phyloP scores from a whole-genome alignment of 1,284 basidiomycete genomes.

The Ustilago trichophora region DNA sequence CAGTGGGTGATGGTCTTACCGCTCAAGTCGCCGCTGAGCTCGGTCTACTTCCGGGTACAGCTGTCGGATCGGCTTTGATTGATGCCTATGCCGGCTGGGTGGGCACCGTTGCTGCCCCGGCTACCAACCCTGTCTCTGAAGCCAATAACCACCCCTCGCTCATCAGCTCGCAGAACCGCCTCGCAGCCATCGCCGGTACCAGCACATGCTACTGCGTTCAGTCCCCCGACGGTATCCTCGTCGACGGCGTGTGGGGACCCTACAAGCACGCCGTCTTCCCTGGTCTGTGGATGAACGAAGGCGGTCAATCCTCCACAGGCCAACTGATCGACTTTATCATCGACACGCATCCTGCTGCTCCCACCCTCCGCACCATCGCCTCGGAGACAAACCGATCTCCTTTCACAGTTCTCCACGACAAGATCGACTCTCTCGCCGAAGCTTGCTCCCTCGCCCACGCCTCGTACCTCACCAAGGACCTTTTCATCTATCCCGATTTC shows the following conservation, averaged over 20 bases:
- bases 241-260: conserved; percentile 94
- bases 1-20: conserved; percentile 85
- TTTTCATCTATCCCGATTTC: conserved; percentile 94
- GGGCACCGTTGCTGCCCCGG: conserved; percentile 88
- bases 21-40: conserved; percentile 82
- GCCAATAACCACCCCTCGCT: conserved; percentile 67
- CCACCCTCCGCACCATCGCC: conserved; percentile 73
- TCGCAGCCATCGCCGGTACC: conserved; percentile 94
- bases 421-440: conserved; percentile 74
- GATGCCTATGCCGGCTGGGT: conserved; percentile 99
- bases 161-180: conserved; percentile 71
- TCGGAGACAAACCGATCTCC: conserved; percentile 68
- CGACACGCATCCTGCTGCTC: conserved; percentile 86
- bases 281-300: conserved; percentile 92
- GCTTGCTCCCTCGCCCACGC: conserved; percentile 56
- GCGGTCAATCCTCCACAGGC: conserved; percentile 97
- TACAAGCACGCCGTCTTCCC: conserved; percentile 90
- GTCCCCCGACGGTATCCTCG: conserved; percentile 77
- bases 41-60: conserved; percentile 85
- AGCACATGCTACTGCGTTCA: conserved; percentile 91
- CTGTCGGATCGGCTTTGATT: conserved; percentile 92
- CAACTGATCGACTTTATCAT: conserved; percentile 96
- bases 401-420: conserved; percentile 76
- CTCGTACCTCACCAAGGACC: conserved; percentile 83
- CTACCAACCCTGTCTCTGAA: conserved; percentile 68